Base-by-base conservation (phyloP, 768 basidiomycete species). In the Xerocomellus intermedius region DNA sequence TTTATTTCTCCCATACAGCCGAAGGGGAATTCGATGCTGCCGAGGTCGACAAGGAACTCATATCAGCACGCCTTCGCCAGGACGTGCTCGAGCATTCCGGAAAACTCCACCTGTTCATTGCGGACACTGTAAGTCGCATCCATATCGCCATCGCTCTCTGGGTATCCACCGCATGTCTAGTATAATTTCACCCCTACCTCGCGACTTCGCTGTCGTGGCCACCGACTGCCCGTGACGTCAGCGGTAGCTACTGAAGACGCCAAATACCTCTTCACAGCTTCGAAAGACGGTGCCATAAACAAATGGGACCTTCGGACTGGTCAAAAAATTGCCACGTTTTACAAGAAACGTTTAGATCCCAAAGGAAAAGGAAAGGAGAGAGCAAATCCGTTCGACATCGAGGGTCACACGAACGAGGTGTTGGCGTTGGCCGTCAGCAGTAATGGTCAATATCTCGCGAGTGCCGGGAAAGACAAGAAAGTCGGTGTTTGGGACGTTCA, bases 11-110 rank as follows among this genome's bases (percentile, higher is more conserved):
- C 32, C 44, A 10, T 26, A 22, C 26, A 63, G 92, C 86, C 55
- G 94, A 94, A 24, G 91, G 89, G 33, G 94, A 94, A 58, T 94
- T 86, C 59, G 96, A 99, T 68, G 97, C 97, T 5, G 94, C 91
- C 2, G 95, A 98, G 62, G 86, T 98, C 26, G 97, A 99, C 77
- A 83, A 84, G 63, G 96, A 98, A 60, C 78, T 98, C 58, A 91
- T 99, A 57, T 90, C 90, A 42, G 81, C 94, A 19, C 79, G 97
- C 52, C 77, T 99, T 58, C 92, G 94, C 69, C 86, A 94, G 69
- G 96, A 98, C 74, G 94, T 96, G 6, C 71, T 94, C 44, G 88
- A 94, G 60, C 86, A 95, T 65, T 85, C 91, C 5, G 94, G 94
- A 46, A 94, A 89, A 71, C 77, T 94, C 8, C 89, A 94, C 72